Conservation (phyloP, 2,329 filamentous ascomycete genomes). For the Mycosphaerella sp. region DNA sequence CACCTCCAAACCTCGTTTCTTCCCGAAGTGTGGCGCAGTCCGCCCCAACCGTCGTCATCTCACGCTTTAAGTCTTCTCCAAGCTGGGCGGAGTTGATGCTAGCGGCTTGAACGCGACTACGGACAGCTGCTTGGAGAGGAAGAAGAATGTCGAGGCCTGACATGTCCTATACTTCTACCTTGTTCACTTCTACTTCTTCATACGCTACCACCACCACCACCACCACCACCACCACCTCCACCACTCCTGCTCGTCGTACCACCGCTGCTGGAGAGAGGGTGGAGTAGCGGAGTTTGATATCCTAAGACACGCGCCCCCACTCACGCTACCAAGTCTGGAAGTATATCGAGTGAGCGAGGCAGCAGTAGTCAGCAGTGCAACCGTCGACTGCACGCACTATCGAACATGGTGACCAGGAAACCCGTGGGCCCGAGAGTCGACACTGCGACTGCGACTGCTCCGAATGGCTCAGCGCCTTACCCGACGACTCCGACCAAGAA, state of each 20-base stretch:
- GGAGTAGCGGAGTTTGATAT: not conserved
- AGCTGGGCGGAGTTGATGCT: too few species aligned
- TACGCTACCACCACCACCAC: not conserved
- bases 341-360: not conserved
- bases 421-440: constrained; percentile 35
- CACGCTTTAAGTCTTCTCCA: too few species aligned
- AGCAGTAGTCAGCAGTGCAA: not conserved
- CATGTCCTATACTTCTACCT: too few species aligned
- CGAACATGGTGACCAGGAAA: constrained; percentile 42
- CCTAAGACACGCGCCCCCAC: not conserved
- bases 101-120: too few species aligned
- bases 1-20: too few species aligned
- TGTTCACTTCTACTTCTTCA: too few species aligned
- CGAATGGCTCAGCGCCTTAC: constrained; percentile 40
- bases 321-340: not conserved
- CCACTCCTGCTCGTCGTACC: not conserved
- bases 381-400: not conserved
- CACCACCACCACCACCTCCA: too few species aligned
- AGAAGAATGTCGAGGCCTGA: too few species aligned
- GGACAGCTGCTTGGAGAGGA: too few species aligned
- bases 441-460: constrained; percentile 24
- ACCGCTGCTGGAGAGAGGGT: not conserved
- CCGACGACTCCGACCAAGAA: constrained; percentile 38
- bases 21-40: too few species aligned
- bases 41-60: too few species aligned